Evolutionary conservation across 106 monocot species (phyloP).

Genomic region (Platanthera zijinensis): DNA sequence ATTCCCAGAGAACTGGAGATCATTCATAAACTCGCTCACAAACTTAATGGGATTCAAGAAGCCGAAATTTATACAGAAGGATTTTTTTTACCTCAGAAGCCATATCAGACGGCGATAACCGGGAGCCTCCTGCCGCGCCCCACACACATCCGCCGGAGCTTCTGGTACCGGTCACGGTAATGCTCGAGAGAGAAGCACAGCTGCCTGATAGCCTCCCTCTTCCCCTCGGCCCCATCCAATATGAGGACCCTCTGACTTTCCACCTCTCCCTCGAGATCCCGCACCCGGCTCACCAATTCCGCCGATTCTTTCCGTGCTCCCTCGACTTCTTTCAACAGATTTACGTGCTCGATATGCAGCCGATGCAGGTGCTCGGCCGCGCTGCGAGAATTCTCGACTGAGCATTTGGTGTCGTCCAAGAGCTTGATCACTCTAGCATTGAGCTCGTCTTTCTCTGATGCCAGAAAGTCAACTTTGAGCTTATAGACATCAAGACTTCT

Average conservation of each 20-base stretch:
- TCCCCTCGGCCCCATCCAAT: constrained; percentile 59
- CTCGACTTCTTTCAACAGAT: constrained; percentile 32
- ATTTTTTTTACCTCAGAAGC: too few relatives aligned
- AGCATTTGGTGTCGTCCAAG: constrained; percentile 8
- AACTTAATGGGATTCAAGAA: neutral
- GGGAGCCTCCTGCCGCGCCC: constrained; percentile 26
- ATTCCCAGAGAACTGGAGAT: too few relatives aligned
- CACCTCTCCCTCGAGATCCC: constrained; percentile 46
- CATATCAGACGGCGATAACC: neutral
- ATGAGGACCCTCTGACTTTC: constrained; percentile 48
- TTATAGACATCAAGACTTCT: constrained; percentile 21
- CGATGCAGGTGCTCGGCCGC: constrained; percentile 32
- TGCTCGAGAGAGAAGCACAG: constrained; percentile 85
- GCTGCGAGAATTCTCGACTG: constrained; percentile 11
- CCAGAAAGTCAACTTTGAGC: constrained; percentile 20
- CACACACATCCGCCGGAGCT: constrained; percentile 48
- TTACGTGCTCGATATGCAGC: constrained; percentile 38
- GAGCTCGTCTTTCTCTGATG: constrained; percentile 39
- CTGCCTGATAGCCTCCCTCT: constrained; percentile 95
- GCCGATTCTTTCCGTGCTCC: constrained; percentile 12
- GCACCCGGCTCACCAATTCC: constrained; percentile 17
- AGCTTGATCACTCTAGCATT: constrained; percentile 15
- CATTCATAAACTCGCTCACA: too few relatives aligned
- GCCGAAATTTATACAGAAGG: neutral
- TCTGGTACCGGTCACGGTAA: constrained; percentile 59